Percentiles rank a stretch among this genome's conserved stretches.
These are phyloP conservation scores for Inonotus hispidus DNA, from an alignment of 1,284 basidiomycete species.

Conservation along the genomic window DNA sequence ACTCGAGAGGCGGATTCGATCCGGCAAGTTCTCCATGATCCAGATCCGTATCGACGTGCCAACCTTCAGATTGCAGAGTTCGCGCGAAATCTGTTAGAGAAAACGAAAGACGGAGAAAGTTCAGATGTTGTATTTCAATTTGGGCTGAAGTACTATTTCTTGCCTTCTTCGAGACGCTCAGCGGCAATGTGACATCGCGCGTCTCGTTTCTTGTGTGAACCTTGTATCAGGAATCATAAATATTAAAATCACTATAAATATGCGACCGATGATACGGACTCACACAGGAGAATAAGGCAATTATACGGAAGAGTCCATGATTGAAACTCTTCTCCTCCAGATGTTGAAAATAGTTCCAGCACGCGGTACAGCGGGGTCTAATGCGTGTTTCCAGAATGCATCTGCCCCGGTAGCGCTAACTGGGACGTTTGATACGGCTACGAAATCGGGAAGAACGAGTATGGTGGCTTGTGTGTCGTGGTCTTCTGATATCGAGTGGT, in stretches of 20 bases:
- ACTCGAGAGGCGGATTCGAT: slow-evolving; percentile 52
- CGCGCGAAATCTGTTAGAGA: slow-evolving; percentile 48
- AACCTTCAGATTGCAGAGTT: slow-evolving; percentile 59
- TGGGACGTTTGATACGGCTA: slow-evolving; percentile 66
- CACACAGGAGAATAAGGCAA: slow-evolving; percentile 78
- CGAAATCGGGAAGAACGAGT: slow-evolving; percentile 88
- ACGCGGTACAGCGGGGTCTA: slow-evolving; percentile 52
- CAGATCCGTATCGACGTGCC: slow-evolving; percentile 64
- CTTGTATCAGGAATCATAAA: slow-evolving; percentile 34
- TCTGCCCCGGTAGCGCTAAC: slow-evolving; percentile 60
- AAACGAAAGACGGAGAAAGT: no score
- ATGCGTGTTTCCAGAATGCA: slow-evolving; percentile 56
- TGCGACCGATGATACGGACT: slow-evolving; percentile 26
- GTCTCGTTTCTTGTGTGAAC: slow-evolving; percentile 88
- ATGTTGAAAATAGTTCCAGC: slow-evolving; percentile 37
- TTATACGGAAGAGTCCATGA: slow-evolving; percentile 72
- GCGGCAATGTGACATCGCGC: slow-evolving; percentile 86
- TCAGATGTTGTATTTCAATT: neutral
- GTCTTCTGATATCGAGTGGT: slow-evolving; percentile 57
- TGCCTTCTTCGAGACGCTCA: slow-evolving; percentile 73
- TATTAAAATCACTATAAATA: neutral
- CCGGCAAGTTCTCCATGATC: slow-evolving; percentile 57
- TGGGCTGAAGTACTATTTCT: slow-evolving; percentile 22
- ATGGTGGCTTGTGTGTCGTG: slow-evolving; percentile 59
- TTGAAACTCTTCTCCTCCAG: slow-evolving; percentile 40